These are phyloP conservation scores for Vaccinium macrocarpon DNA, from an alignment of 148 eudicot species.

Conservation along the genomic window DNA sequence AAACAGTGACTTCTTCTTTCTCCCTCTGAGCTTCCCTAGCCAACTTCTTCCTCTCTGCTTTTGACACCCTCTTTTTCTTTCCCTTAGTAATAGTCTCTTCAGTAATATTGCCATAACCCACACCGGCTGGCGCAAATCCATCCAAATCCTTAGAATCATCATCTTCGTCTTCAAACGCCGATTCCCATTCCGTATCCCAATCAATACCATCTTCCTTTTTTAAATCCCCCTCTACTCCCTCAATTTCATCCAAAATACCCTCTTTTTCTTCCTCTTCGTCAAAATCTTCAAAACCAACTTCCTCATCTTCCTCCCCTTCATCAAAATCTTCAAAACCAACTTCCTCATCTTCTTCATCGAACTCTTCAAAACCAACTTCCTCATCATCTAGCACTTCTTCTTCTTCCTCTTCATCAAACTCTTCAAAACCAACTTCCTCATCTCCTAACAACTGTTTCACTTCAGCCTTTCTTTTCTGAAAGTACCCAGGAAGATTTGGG, in stretches of 20 bases:
- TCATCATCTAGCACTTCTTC: constrained; percentile 18
- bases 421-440: constrained; percentile 39
- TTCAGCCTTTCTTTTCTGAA: constrained; percentile 51
- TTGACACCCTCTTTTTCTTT: constrained; percentile 53
- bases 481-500: constrained; percentile 80
- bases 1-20: constrained; percentile 73
- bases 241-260: constrained; percentile 35
- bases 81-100: constrained; percentile 51
- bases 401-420: constrained; percentile 28
- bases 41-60: constrained; percentile 72
- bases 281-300: constrained; percentile 35
- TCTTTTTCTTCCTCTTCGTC: constrained; percentile 33
- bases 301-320: constrained; percentile 29
- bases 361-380: constrained; percentile 38
- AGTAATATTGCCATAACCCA: constrained; percentile 83
- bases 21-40: constrained; percentile 65
- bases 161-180: constrained; percentile 41
- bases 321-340: constrained; percentile 38
- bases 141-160: constrained; percentile 47
- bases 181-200: constrained; percentile 82
- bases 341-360: constrained; percentile 33
- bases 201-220: constrained; percentile 34
- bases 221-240: constrained; percentile 35
- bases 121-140: constrained; percentile 73
- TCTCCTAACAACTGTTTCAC: constrained; percentile 24